Conservation (phyloP, 768 basidiomycete species). For the Megacollybia marginata region DNA sequence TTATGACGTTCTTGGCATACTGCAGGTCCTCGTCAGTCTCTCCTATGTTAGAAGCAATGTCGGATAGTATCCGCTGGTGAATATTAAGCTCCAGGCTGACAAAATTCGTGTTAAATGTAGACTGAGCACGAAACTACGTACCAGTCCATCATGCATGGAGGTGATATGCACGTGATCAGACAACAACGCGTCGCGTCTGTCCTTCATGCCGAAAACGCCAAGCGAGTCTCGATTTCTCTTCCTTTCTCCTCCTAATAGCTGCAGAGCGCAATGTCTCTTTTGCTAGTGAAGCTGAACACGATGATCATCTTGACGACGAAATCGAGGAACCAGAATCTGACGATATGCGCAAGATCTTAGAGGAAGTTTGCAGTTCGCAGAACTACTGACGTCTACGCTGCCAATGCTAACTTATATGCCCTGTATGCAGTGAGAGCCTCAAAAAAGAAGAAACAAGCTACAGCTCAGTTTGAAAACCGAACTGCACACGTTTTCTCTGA, state of each 20-base stretch:
- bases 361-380: constrained; percentile 13
- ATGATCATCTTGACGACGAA: background rate
- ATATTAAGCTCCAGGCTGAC: constrained; percentile 72
- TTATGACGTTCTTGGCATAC: constrained; percentile 49
- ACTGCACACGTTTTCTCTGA: constrained; percentile 26
- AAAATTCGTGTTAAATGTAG: constrained; percentile 2
- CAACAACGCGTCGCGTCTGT: constrained; percentile 9
- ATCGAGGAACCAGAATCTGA: background rate
- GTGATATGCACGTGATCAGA: background rate
- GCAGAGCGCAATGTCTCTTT: background rate
- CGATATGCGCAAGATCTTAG: constrained; percentile 5
- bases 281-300: background rate
- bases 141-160: constrained; percentile 43
- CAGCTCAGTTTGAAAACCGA: constrained; percentile 19
- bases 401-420: background rate
- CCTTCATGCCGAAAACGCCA: constrained; percentile 19
- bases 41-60: constrained; percentile 56
- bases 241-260: background rate
- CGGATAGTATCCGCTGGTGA: constrained; percentile 66
- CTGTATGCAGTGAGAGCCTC: constrained; percentile 18
- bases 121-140: constrained; percentile 17
- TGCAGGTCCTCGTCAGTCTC: constrained; percentile 38
- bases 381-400: no score
- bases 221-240: constrained; percentile 5
- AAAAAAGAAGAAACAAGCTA: constrained; percentile 17